Evolutionary conservation across 306 rosid genomes (phyloP).

Genomic region (Mimosa pudica): DNA sequence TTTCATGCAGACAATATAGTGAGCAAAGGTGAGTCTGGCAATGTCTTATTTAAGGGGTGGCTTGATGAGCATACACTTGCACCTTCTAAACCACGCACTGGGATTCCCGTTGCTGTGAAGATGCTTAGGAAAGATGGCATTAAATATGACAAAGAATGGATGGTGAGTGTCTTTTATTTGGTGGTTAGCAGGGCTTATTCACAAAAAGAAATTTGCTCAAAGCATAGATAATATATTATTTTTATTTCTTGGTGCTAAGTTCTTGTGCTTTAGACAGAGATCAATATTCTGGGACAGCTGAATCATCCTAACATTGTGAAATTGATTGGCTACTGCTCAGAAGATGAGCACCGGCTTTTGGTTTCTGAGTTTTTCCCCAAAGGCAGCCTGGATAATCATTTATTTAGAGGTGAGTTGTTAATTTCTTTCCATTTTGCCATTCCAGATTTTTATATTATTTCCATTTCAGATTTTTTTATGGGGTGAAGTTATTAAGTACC

Average conservation of each 20-base stretch:
- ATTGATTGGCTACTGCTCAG: slow-evolving; percentile 92
- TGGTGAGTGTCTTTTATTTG: slow-evolving; percentile 66
- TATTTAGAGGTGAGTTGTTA: slow-evolving; percentile 82
- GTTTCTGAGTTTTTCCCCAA: slow-evolving; percentile 87
- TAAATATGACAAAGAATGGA: slow-evolving; percentile 96
- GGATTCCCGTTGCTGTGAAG: slow-evolving; percentile 87
- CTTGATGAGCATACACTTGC: slow-evolving; percentile 74
- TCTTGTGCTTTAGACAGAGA: slow-evolving; percentile 70
- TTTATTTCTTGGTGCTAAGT: slow-evolving; percentile 32
- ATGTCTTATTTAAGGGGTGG: slow-evolving; percentile 89
- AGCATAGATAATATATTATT: slow-evolving; percentile 26
- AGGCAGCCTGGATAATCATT: slow-evolving; percentile 91
- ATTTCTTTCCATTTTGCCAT: slow-evolving; percentile 15
- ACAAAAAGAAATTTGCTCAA: slow-evolving; percentile 11
- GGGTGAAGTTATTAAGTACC: no score
- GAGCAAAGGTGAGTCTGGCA: slow-evolving; percentile 95
- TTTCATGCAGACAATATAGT: slow-evolving; percentile 96
- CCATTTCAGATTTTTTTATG: no score
- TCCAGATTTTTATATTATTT: slow-evolving; percentile 20
- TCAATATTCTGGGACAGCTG: slow-evolving; percentile 89
- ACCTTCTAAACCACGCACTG: slow-evolving; percentile 85
- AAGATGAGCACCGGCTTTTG: slow-evolving; percentile 90
- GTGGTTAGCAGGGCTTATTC: slow-evolving; percentile 9
- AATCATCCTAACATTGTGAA: slow-evolving; percentile 90
- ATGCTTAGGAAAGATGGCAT: slow-evolving; percentile 92